These are phyloP conservation scores for Poronia punctata DNA, from an alignment of 495 filamentous ascomycete genomes.

Conservation along the genomic window DNA sequence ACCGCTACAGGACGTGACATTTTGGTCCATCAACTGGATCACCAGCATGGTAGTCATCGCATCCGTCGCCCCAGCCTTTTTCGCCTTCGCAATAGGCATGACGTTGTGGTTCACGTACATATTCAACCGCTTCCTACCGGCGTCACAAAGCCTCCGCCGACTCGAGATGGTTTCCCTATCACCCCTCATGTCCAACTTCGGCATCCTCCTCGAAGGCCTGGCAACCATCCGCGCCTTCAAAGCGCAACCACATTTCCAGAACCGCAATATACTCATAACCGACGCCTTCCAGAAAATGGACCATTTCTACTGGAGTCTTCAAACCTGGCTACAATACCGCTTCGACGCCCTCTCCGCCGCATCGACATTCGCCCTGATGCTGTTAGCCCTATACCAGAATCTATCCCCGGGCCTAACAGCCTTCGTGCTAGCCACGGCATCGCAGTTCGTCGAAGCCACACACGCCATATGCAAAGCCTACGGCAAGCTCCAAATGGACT, in stretches of 20 bases:
- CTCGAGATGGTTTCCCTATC: constrained; percentile 80
- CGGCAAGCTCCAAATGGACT: constrained; percentile 80
- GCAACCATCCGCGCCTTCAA: constrained; percentile 73
- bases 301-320: constrained; percentile 84
- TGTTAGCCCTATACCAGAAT: constrained; percentile 60
- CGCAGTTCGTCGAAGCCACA: constrained; percentile 59
- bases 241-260: constrained; percentile 67
- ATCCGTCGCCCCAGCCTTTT: constrained; percentile 63
- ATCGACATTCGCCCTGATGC: constrained; percentile 64
- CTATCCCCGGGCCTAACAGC: constrained; percentile 67
- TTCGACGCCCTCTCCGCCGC: constrained; percentile 64
- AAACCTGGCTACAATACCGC: constrained; percentile 73
- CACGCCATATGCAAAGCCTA: constrained; percentile 68
- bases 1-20: constrained; percentile 60
- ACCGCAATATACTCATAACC: constrained; percentile 63
- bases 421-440: constrained; percentile 61
- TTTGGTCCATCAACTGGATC: constrained; percentile 59
- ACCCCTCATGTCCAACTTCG: constrained; percentile 80
- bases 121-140: constrained; percentile 68
- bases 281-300: constrained; percentile 88
- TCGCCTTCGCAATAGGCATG: constrained; percentile 60
- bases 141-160: constrained; percentile 72
- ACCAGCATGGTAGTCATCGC: constrained; percentile 68
- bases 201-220: constrained; percentile 68
- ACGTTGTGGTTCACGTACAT: constrained; percentile 56